Evolutionary conservation across 2,329 filamentous ascomycete species (phyloP), one percentile per base, ranked within the genome.

Genomic region (Calonectria hawksworthii): DNA sequence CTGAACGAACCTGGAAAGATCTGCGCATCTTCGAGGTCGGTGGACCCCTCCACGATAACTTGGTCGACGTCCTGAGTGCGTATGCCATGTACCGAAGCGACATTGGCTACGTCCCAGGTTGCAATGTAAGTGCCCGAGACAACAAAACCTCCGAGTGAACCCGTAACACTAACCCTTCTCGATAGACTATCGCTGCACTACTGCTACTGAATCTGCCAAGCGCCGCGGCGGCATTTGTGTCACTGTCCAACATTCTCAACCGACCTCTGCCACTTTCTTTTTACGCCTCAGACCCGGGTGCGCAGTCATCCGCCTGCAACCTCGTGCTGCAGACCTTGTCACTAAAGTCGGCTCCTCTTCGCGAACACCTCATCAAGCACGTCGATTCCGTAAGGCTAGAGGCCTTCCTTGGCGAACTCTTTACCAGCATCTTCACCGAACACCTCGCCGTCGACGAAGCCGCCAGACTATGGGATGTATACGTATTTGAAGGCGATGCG

Each of bases 1-100:
- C 89, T 54, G 86, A 91, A 34, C 87, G 86, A 41, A 95, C 94
- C 1, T 96, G 93, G 88, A 89, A 90, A 3, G 94, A 96, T 71
- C 86, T 96, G 59, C 91, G 91, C 78, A 94, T 96, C 81, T 96
- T 96, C 82, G 90, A 93, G 79, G 85, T 88, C 8, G 90, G 86
- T 21, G 92, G 91, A 0, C 94, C 94, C 1, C 86, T 96, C 14
- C 91, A 96, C 81, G 87, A 92, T 72, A 88, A 90, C 47, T 86
- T 97, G 36, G 87, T 94, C 23, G 92, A 96, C 81, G 91, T 97
- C 13, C 88, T 96, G 74, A 92, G 92, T 80, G 95, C 95, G 9
- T 96, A 96, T 84, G 89, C 93, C 70, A 94, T 95, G 91, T 97
- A 97, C 84, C 90, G 95, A 75, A 93, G 92, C 78, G 95, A 97